These are phyloP conservation scores for Sphagnurus paluster DNA, from an alignment of 1,284 basidiomycete species.

Conservation along the genomic window DNA sequence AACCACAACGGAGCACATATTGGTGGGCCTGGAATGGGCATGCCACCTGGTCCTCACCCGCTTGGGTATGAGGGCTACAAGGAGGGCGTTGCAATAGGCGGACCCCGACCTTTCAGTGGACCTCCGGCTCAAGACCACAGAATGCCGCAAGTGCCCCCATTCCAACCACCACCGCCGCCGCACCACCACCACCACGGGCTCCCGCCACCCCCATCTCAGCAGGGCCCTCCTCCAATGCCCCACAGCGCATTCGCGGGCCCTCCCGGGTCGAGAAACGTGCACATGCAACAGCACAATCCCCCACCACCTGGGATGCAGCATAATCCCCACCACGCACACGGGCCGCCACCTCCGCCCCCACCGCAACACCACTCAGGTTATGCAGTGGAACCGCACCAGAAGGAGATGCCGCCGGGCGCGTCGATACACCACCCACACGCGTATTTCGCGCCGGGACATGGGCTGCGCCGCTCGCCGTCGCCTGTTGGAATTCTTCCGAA, in stretches of 20 bases:
- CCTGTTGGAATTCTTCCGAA: slow-evolving; percentile 19
- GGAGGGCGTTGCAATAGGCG: slow-evolving; percentile 6
- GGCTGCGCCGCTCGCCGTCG: slow-evolving; percentile 20
- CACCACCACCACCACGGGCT: slow-evolving; percentile 12
- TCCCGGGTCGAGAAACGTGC: slow-evolving; percentile 18
- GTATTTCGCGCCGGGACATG: slow-evolving; percentile 12
- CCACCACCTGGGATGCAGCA: slow-evolving; percentile 18
- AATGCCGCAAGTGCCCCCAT: slow-evolving; percentile 7
- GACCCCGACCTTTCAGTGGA: slow-evolving; percentile 7
- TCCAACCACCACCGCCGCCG: slow-evolving; percentile 11
- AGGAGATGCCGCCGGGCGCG: slow-evolving; percentile 10
- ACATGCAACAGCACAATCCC: slow-evolving; percentile 12
- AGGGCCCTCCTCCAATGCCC: slow-evolving; percentile 7
- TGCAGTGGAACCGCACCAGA: slow-evolving; percentile 6
- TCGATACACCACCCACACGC: slow-evolving; percentile 12
- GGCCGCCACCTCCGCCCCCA: slow-evolving; percentile 11
- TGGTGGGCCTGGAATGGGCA: slow-evolving; percentile 26
- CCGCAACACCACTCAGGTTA: slow-evolving; percentile 3
- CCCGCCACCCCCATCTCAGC: not conserved
- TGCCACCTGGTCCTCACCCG: slow-evolving; percentile 17
- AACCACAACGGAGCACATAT: slow-evolving; percentile 13
- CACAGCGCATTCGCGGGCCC: slow-evolving; percentile 12
- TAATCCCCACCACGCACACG: slow-evolving; percentile 12
- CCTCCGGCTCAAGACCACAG: slow-evolving; percentile 4
- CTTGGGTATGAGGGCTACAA: slow-evolving; percentile 16